phyloP scores from a whole-genome alignment of 169 alveolate genomes.

The Plasmodium relictum region DNA sequence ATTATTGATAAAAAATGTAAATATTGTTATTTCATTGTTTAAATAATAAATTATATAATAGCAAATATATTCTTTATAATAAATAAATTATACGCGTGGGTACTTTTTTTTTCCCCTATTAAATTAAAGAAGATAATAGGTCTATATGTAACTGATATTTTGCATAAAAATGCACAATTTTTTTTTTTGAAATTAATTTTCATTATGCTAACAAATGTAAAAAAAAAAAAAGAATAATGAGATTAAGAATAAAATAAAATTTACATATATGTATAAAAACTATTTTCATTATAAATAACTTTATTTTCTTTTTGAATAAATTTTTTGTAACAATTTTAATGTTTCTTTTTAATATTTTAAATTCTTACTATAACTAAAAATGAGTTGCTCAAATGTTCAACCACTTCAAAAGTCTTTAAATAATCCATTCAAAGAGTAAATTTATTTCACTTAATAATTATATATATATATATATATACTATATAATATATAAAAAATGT shows the following conservation, averaged over 20 bases:
- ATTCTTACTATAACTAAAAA: not conserved
- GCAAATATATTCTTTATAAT: too few relatives aligned
- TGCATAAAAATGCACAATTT: slow-evolving; percentile 36
- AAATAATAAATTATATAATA: too few relatives aligned
- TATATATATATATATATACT: not conserved
- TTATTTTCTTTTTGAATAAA: not conserved
- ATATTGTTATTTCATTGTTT: too few relatives aligned
- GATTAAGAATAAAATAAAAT: not conserved
- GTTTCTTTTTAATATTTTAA: not conserved
- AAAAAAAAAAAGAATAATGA: not conserved
- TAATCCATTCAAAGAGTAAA: not conserved
- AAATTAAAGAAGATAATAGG: slow-evolving; percentile 3
- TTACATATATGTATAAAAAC: not conserved
- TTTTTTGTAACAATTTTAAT: not conserved
- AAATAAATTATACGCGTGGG: not conserved
- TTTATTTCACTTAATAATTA: not conserved
- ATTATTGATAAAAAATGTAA: too few relatives aligned
- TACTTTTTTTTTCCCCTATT: not conserved
- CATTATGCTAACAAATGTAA: not conserved
- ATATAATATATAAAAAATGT: not conserved
- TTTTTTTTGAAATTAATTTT: slow-evolving; percentile 5
- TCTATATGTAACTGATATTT: not conserved
- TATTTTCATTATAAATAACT: not conserved
- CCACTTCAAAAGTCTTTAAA: slow-evolving; percentile 1
- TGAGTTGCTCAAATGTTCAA: slow-evolving; percentile 25